Conservation (phyloP, 1,139 yeast genomes). For the Barnettozyma hawaiiensis region DNA sequence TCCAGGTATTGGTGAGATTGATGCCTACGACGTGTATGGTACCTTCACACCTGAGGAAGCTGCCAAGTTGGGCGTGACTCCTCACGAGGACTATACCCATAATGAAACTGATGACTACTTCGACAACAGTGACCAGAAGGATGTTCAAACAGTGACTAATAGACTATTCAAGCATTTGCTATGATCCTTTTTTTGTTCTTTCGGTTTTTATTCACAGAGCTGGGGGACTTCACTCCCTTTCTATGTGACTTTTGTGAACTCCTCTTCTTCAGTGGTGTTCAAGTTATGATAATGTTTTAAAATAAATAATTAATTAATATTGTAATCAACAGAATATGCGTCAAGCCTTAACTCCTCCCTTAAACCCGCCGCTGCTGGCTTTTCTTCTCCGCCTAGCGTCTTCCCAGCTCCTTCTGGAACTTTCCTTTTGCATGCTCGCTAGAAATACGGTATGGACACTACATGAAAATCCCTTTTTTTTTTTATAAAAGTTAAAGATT, state of each 20-base stretch:
- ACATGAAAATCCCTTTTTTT: too few relatives aligned
- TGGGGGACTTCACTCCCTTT: too few relatives aligned
- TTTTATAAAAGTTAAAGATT: not conserved
- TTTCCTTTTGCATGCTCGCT: not conserved
- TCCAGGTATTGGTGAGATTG: constrained; percentile 32
- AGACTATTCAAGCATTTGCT: constrained; percentile 5
- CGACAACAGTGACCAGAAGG: constrained; percentile 3
- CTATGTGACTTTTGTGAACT: not conserved
- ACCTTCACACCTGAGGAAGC: constrained; percentile 31
- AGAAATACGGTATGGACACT: not conserved
- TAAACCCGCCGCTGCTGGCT: not conserved
- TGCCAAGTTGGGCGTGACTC: constrained; percentile 19
- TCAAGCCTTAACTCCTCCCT: not conserved
- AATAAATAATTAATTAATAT: not conserved
- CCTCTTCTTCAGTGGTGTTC: not conserved
- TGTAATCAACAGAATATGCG: not conserved
- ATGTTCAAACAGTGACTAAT: constrained; percentile 5
- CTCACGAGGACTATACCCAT: constrained; percentile 15
- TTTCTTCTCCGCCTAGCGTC: not conserved
- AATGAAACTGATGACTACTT: constrained; percentile 5
- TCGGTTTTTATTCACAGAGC: not conserved
- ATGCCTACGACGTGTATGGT: constrained; percentile 31
- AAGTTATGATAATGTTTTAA: too few relatives aligned
- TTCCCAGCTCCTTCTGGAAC: constrained; percentile 3
- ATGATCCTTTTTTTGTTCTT: constrained; percentile 1